Base-by-base conservation (phyloP, 176 grass and related monocot species). In the Leersia perrieri region DNA sequence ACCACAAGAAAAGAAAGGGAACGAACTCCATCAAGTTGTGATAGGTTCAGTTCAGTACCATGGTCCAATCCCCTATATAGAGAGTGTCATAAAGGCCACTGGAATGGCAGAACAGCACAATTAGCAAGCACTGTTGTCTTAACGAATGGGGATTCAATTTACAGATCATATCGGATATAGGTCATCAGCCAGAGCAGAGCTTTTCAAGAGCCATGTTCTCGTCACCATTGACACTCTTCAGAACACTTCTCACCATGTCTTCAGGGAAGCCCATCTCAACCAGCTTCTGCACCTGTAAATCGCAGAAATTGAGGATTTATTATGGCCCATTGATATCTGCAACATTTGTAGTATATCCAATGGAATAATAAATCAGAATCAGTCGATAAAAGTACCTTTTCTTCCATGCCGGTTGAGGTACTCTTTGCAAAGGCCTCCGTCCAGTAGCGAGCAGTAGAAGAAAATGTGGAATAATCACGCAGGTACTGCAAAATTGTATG, bases 211-310 rank as follows among this genome's bases (percentile, higher is more conserved):
- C 97, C 87, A 87, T 82, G 83, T 93, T 93, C 91, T 99, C 97
- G 11, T 96, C 97, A 1, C 93, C 93, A 45, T 99, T 95, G 5
- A 96, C 97, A 31, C 85, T 96, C 76, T 88, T 87, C 81, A 99
- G 72, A 6, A 85, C 65, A 84, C 80, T 96, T 92, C 89, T 95
- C 76, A 99, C 97, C 55, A 87, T 39, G 33, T 92, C 97, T 80
- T 99, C 97, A 5, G 97, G 85, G 74, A 99, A 99, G 60, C 97
- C 97, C 97, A 99, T 99, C 81, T 99, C 97, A 25, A 93, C 87
- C 26, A 99, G 89, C 85, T 89, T 99, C 88, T 92, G 89, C 13
- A 96, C 89, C 97, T 99, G 73, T 33, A 60, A 60, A 8, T 73
- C 3, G 13, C 49, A 76, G 32, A 82, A 82, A 82, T 31, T 1